phyloP scores from a whole-genome alignment of 2,329 filamentous ascomycete species.

The Arthroderma uncinatum region DNA sequence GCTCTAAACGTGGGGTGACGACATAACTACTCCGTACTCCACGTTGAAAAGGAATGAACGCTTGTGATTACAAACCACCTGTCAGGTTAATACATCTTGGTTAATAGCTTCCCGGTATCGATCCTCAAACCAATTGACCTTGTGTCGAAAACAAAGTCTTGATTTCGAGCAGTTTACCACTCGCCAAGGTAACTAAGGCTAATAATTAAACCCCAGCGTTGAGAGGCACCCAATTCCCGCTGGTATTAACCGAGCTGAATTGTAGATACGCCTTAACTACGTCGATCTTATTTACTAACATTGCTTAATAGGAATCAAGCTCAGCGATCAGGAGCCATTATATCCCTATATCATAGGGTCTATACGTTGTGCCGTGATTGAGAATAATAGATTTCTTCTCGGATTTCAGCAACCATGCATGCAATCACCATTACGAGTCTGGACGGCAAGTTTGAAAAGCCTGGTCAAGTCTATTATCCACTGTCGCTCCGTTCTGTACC shows the following conservation, averaged over 20 bases:
- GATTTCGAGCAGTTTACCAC: background rate
- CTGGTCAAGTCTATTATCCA: constrained; percentile 65
- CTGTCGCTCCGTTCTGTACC: constrained; percentile 48
- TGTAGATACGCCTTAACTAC: background rate
- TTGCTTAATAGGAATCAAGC: background rate
- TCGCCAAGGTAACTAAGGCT: background rate
- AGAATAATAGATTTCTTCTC: background rate
- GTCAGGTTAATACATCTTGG: background rate
- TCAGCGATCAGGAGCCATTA: background rate
- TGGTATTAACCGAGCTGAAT: background rate
- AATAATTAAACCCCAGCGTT: background rate
- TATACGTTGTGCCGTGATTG: background rate
- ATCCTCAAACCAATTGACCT: background rate
- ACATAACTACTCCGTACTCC: no score
- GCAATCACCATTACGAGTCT: constrained; percentile 38
- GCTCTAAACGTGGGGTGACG: no score
- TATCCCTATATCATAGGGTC: background rate
- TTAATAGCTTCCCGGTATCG: background rate
- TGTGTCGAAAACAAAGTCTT: background rate
- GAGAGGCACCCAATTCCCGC: background rate
- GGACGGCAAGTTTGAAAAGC: constrained; percentile 57
- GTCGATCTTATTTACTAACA: background rate
- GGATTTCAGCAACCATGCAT: constrained; percentile 19
- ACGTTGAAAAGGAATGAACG: background rate
- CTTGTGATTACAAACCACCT: background rate